Evolutionary conservation across 768 basidiomycete genomes (phyloP).

Genomic region (Wakefieldia striispora): DNA sequence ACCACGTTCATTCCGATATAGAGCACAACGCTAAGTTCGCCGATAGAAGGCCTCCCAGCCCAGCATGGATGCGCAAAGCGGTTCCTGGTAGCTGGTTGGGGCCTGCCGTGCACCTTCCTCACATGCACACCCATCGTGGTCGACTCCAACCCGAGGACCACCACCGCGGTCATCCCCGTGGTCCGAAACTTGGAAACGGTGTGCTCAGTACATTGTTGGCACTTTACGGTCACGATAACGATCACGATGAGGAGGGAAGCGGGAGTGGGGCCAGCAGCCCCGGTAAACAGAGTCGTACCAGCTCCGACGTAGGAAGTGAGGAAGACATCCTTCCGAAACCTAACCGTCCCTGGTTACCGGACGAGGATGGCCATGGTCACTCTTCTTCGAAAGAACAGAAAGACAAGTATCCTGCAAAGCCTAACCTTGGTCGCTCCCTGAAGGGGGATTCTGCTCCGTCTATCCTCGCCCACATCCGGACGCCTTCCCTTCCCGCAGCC

Average conservation of each 20-base stretch:
- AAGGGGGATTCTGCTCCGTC: constrained; percentile 27
- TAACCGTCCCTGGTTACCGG: constrained; percentile 21
- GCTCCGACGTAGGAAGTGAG: constrained; percentile 22
- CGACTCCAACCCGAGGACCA: constrained; percentile 6
- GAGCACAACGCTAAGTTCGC: constrained; percentile 9
- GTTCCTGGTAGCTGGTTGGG: constrained; percentile 20
- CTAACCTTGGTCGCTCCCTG: constrained; percentile 16
- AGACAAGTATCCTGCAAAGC: constrained; percentile 1
- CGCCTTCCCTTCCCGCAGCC: constrained; percentile 20
- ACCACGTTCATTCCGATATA: constrained; percentile 5
- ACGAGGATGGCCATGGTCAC: constrained; percentile 1
- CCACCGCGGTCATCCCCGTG: constrained; percentile 2
- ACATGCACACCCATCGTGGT: neutral
- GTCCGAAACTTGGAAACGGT: constrained; percentile 40
- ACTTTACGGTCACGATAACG: constrained; percentile 45
- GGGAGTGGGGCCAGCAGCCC: constrained; percentile 21
- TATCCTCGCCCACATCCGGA: constrained; percentile 18
- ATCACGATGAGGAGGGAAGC: constrained; percentile 29
- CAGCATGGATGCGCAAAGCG: constrained; percentile 13
- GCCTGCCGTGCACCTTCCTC: constrained; percentile 3
- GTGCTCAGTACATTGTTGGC: constrained; percentile 66
- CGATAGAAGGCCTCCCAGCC: constrained; percentile 1
- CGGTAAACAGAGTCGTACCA: constrained; percentile 16
- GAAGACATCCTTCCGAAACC: constrained; percentile 16
- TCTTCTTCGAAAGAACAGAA: constrained; percentile 4